Evolutionary conservation across 2,329 filamentous ascomycete genomes (phyloP).

Genomic region (Fusarium agapanthi): DNA sequence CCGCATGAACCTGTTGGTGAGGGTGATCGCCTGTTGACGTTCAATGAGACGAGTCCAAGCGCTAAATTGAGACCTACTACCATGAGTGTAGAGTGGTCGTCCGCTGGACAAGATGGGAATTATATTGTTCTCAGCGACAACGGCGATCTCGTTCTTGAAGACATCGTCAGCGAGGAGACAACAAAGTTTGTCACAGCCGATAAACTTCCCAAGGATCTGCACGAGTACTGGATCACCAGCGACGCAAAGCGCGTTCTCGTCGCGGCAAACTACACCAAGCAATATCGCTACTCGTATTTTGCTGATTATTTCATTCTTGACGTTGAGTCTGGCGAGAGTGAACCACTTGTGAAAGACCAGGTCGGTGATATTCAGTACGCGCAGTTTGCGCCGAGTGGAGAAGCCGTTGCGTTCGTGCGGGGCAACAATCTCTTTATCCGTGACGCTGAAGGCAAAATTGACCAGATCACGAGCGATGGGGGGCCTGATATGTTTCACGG

Average conservation of each 20-base stretch:
- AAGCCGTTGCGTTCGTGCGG: conserved; percentile 72
- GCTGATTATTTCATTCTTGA: conserved; percentile 73
- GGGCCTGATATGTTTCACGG: conserved; percentile 70
- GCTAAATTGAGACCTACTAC: conserved; percentile 56
- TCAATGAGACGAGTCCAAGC: conserved; percentile 65
- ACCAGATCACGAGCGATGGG: conserved; percentile 67
- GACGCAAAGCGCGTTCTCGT: conserved; percentile 68
- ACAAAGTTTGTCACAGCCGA: conserved; percentile 66
- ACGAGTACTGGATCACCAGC: conserved; percentile 69
- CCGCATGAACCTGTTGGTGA: conserved; percentile 64
- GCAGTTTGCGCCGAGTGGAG: conserved; percentile 64
- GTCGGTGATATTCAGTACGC: conserved; percentile 74
- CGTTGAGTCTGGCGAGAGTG: conserved; percentile 62
- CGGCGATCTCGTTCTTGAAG: conserved; percentile 66
- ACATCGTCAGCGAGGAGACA: conserved; percentile 66
- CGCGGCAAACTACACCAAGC: conserved; percentile 72
- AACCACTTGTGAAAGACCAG: conserved; percentile 66
- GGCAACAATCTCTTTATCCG: conserved; percentile 70
- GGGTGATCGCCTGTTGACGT: conserved; percentile 65
- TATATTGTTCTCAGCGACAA: conserved; percentile 63
- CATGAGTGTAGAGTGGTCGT: conserved; percentile 65
- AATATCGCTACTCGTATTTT: conserved; percentile 74
- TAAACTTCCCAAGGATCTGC: conserved; percentile 62
- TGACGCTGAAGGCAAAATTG: conserved; percentile 56
- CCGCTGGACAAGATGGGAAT: conserved; percentile 66